Evolutionary conservation across 2,329 filamentous ascomycete genomes (phyloP).

Genomic region (Sclerotinia spermophila): DNA sequence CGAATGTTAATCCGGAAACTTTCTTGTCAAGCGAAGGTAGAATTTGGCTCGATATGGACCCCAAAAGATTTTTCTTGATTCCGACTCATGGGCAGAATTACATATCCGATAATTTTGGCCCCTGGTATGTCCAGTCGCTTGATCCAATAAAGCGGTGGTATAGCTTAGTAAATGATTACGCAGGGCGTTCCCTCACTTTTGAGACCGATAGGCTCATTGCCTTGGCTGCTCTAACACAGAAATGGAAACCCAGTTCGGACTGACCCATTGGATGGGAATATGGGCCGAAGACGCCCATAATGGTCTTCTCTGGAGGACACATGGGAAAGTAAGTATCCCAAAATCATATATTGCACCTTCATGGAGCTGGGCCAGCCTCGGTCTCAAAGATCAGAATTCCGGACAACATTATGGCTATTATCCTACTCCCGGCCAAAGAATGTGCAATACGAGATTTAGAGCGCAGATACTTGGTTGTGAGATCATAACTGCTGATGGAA

Average conservation of each 20-base stretch:
- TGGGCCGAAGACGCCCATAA: neutral
- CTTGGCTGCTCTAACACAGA: neutral
- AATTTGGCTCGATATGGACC: neutral
- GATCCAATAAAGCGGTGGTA: neutral
- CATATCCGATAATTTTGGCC: neutral
- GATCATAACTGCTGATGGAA: neutral
- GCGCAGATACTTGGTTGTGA: neutral
- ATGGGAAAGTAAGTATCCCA: accelerated
- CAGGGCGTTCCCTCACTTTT: neutral
- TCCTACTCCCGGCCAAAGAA: neutral
- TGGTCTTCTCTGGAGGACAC: neutral
- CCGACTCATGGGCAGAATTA: neutral
- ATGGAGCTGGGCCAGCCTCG: neutral
- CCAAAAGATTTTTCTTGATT: neutral
- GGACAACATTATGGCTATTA: neutral
- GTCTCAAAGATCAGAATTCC: neutral
- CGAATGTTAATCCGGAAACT: neutral
- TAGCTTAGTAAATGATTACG: neutral
- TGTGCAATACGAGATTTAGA: neutral
- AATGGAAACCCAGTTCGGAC: neutral
- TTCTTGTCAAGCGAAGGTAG: neutral
- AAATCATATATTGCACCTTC: neutral
- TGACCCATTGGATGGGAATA: neutral
- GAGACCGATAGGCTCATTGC: neutral
- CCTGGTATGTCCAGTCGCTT: neutral